phyloP scores from a whole-genome alignment of 306 rosid species.

The Sphenostylis stenocarpa region DNA sequence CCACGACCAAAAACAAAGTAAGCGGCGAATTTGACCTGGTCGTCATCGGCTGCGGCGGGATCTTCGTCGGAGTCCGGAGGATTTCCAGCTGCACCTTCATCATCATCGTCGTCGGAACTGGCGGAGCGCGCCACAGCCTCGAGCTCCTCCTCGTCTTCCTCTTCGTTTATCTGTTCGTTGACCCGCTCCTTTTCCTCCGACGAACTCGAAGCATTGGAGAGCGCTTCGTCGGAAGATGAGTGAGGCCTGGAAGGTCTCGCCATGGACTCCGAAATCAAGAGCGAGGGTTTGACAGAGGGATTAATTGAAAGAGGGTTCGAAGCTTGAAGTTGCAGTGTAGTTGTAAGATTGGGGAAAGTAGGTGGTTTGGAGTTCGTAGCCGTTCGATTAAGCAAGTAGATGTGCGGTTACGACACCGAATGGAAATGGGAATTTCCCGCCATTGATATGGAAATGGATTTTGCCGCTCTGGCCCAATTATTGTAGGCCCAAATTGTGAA shows the following conservation, averaged over 20 bases:
- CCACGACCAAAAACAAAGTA: background rate
- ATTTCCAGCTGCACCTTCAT: constrained; percentile 42
- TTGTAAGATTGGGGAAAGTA: background rate
- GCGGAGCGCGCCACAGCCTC: constrained; percentile 94
- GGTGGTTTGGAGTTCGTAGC: constrained; percentile 21
- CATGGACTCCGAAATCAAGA: constrained; percentile 48
- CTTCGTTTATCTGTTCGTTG: constrained; percentile 67
- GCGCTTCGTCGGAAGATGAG: constrained; percentile 74
- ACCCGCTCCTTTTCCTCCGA: constrained; percentile 61
- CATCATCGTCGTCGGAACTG: constrained; percentile 78
- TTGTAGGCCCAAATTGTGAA: background rate
- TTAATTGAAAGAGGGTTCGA: background rate
- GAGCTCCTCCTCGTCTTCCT: constrained; percentile 91
- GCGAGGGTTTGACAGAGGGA: constrained; percentile 32
- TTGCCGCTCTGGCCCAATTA: background rate
- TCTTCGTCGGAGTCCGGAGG: constrained; percentile 40
- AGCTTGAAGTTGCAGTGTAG: background rate
- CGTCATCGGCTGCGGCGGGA: constrained; percentile 38
- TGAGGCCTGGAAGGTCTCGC: constrained; percentile 63
- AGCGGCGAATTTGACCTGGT: constrained; percentile 44
- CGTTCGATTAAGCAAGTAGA: constrained; percentile 47
- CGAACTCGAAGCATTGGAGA: constrained; percentile 54
- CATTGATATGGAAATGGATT: constrained; percentile 30
- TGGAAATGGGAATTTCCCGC: constrained; percentile 54
- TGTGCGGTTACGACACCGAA: constrained; percentile 40